Percentiles rank a stretch among this genome's conserved stretches.
Evolutionary conservation across 805 yeast genomes (phyloP).

Genomic region (Metschnikowia shivogae): DNA sequence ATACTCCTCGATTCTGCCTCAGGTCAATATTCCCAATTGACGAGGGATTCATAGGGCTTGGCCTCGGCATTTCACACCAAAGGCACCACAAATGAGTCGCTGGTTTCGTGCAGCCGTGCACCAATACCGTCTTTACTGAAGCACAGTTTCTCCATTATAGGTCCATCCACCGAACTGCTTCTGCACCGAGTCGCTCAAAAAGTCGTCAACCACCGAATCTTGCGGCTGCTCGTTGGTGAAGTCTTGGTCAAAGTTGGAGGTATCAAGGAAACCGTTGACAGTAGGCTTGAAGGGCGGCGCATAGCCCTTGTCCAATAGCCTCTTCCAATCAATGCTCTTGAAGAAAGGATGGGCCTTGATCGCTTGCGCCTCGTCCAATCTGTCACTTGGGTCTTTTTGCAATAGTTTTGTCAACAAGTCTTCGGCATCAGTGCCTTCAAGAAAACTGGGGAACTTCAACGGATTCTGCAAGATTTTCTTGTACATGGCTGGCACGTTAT

Average conservation of each 20-base stretch:
- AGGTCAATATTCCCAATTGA: too few species aligned
- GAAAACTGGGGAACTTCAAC: conserved; percentile 79
- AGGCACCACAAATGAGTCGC: too few species aligned
- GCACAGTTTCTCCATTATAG: conserved; percentile 61
- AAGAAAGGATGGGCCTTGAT: conserved; percentile 84
- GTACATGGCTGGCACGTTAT: conserved; percentile 89
- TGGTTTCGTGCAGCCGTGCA: too few species aligned
- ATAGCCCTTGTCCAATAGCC: conserved; percentile 77
- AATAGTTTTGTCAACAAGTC: conserved; percentile 71
- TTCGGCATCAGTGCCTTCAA: conserved; percentile 77
- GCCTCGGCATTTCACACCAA: too few species aligned
- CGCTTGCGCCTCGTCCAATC: conserved; percentile 80
- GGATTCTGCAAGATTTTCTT: conserved; percentile 89
- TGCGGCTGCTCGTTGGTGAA: conserved; percentile 91
- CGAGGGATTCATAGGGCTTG: too few species aligned
- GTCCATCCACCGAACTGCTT: conserved; percentile 99
- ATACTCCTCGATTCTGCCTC: too few species aligned
- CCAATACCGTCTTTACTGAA: not conserved
- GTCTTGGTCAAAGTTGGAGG: conserved; percentile 88
- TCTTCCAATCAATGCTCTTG: conserved; percentile 84
- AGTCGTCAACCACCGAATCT: conserved; percentile 93
- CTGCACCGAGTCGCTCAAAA: conserved; percentile 90
- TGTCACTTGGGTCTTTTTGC: conserved; percentile 77
- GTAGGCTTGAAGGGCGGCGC: conserved; percentile 95
- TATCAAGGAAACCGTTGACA: conserved; percentile 79